Percentiles rank a stretch among this genome's conserved stretches.
Conservation (phyloP, 345 rosid species). For the Pseudoturritis turrita region DNA sequence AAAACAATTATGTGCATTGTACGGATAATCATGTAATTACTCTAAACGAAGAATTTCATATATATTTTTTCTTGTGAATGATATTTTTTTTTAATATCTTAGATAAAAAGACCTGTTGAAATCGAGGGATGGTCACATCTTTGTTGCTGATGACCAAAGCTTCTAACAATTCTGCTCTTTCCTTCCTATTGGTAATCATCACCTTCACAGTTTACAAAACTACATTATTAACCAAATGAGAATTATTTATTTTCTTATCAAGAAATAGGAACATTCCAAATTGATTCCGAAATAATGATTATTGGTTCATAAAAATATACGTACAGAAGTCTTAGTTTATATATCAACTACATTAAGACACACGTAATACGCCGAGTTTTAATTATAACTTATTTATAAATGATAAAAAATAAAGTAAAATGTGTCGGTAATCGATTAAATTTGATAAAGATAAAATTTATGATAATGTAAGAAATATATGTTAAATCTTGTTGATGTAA, state of each 20-base stretch:
- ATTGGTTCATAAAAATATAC: not conserved
- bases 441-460: no score
- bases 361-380: no score
- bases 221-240: not conserved
- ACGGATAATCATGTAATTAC: not conserved
- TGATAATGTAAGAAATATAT: no score
- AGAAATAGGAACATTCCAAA: not conserved
- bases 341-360: no score
- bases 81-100: not conserved
- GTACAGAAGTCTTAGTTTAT: no score
- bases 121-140: conserved; percentile 48
- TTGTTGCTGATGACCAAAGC: conserved; percentile 67
- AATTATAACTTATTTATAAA: no score
- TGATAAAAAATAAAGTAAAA: no score
- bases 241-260: not conserved
- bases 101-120: conserved; percentile 44
- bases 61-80: not conserved
- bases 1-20: not conserved
- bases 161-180: conserved; percentile 75
- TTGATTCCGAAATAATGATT: not conserved
- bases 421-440: no score
- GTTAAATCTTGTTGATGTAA: no score
- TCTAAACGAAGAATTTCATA: not conserved
- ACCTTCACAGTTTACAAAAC: conserved; percentile 41
- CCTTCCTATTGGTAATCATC: conserved; percentile 79